Conservation (phyloP, 371 early-diverging fungal genomes). For the Saksenaea oblongispora region DNA sequence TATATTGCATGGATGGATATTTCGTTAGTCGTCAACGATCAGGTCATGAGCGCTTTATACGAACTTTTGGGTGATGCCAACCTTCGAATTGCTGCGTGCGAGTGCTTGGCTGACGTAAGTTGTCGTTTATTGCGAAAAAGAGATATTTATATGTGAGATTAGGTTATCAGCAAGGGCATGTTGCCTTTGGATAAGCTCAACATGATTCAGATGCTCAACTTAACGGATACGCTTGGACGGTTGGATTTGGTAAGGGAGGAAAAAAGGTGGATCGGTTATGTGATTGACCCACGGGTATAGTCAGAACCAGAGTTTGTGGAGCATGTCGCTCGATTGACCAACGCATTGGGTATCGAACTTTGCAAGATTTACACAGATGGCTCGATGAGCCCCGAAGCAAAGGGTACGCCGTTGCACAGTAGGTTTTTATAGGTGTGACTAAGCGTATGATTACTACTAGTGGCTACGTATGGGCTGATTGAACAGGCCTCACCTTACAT, state of each 20-base stretch:
- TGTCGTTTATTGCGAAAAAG: neutral
- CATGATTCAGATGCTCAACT: constrained; percentile 78
- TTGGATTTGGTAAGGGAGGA: constrained; percentile 48
- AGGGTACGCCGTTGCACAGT: constrained; percentile 15
- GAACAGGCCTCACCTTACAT: constrained; percentile 69
- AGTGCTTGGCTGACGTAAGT: constrained; percentile 73
- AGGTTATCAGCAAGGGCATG: constrained; percentile 6
- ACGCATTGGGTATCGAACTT: constrained; percentile 81
- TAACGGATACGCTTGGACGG: constrained; percentile 65
- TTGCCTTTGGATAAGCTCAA: constrained; percentile 60
- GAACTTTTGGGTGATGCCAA: constrained; percentile 61
- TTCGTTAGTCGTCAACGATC: constrained; percentile 82
- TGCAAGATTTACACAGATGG: constrained; percentile 74
- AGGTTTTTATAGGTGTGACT: too few species aligned
- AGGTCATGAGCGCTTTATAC: constrained; percentile 78
- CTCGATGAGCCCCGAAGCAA: constrained; percentile 41
- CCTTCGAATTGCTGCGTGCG: constrained; percentile 75
- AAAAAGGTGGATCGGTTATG: neutral
- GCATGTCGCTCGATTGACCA: constrained; percentile 80
- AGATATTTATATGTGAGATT: neutral
- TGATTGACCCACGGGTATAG: constrained; percentile 21
- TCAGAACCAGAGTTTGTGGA: constrained; percentile 80
- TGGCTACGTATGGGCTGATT: constrained; percentile 50
- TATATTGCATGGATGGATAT: constrained; percentile 94
- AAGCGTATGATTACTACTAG: constrained; percentile 3